Base-by-base conservation (phyloP, 192 early-diverging fungal genomes). In the Coemansia sp. region DNA sequence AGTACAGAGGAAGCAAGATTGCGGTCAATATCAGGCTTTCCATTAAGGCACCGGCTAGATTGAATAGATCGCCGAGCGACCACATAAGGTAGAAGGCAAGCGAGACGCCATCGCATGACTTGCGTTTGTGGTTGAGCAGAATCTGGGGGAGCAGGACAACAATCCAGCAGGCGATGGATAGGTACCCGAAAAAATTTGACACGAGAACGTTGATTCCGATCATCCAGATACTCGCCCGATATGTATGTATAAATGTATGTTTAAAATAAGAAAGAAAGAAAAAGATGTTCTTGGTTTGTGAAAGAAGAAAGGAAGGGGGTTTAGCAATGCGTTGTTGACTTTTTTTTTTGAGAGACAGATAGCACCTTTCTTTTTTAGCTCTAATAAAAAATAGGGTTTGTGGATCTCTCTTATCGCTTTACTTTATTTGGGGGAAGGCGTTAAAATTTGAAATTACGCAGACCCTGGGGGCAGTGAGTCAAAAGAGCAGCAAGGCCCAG, bases 71-170 rank as follows among this genome's bases (percentile, higher is more conserved):
- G n/a, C 90, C 92, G 0, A 89, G 74, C 1, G 91, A 69, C 92
- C 92, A 94, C 63, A 92, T 85, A 20, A 88, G 68, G 40, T 92
- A 75, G 67, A 92, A 94, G 5, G 80, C 69, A 33, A 91, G 67
- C 8, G 92, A 92, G 3, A 94, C 69, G 29, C 89, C 89, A 31
- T 89, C 89, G 18, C 90, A 88, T 61, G 86, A 90, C 67, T 91
- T 87, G 48, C 89, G 84, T 60, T 83, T 79, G 80, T 91, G 87
- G 73, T 92, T 94, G 67, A 86, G 85, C 60, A 76, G 87, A 36
- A 94, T 73, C 83, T 94, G 91, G 10, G 92, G 92, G 32, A 87
- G 77, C 62, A 90, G 89, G 42, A 94, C 92, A 30, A 91, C 77
- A 50, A 94, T 65, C 90, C 92, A 94, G 70, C 90, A 91, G 11